Evolutionary conservation across 2,329 filamentous ascomycete genomes (phyloP).

Genomic region (Sodiomyces alkalinus): DNA sequence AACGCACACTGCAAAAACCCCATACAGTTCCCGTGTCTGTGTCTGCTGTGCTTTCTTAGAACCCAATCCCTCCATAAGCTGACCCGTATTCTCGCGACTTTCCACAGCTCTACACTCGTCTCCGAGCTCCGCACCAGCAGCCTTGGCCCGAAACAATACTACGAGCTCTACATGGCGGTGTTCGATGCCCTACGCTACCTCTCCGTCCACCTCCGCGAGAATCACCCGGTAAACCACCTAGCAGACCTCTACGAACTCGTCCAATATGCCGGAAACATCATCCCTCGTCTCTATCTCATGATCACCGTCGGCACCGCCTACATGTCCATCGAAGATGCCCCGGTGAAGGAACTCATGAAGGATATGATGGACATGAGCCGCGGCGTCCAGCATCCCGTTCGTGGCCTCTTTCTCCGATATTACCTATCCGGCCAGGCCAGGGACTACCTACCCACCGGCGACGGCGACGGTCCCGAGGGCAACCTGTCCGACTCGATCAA

Average conservation of each 20-base stretch:
- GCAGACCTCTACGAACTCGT: slow-evolving; percentile 96
- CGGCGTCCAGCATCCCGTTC: slow-evolving; percentile 91
- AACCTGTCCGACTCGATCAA: slow-evolving; percentile 96
- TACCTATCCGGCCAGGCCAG: slow-evolving; percentile 91
- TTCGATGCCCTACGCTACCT: slow-evolving; percentile 96
- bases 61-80: not conserved
- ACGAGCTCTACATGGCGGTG: slow-evolving; percentile 98
- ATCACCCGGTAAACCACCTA: slow-evolving; percentile 93
- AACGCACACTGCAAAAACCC: too few species aligned
- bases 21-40: too few species aligned
- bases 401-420: slow-evolving; percentile 88
- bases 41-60: too few species aligned
- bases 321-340: slow-evolving; percentile 96
- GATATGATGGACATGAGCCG: slow-evolving; percentile 99
- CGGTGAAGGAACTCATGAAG: slow-evolving; percentile 99
- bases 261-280: slow-evolving; percentile 95
- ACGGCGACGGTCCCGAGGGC: slow-evolving; percentile 81
- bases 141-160: slow-evolving; percentile 97
- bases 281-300: slow-evolving; percentile 94
- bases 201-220: slow-evolving; percentile 90
- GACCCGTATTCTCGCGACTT: slow-evolving; percentile 1
- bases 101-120: slow-evolving; percentile 76
- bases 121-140: slow-evolving; percentile 97
- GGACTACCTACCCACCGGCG: slow-evolving; percentile 69
- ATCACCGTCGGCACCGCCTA: slow-evolving; percentile 98